phyloP scores from a whole-genome alignment of 768 basidiomycete genomes.

The Naganishia vaughanmartiniae region DNA sequence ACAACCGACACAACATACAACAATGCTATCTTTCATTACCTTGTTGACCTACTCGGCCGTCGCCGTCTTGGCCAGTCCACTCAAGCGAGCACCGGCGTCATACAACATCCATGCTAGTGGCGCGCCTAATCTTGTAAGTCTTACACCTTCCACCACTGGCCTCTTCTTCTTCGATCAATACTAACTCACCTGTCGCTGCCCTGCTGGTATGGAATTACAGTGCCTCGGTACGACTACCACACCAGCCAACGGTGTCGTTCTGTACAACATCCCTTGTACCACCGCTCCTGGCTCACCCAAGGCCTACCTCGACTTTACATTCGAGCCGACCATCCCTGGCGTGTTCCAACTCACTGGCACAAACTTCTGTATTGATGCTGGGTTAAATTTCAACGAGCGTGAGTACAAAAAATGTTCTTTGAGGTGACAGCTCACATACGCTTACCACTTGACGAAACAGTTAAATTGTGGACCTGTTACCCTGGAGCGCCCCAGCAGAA shows the following conservation, averaged over 20 bases:
- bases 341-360: slow-evolving; percentile 25
- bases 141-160: not conserved
- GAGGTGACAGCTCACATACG: no score
- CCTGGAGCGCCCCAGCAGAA: not conserved
- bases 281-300: not conserved
- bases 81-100: slow-evolving; percentile 5
- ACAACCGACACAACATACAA: no score
- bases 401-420: no score
- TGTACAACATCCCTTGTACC: slow-evolving; percentile 22
- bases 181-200: no score
- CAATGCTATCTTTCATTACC: not conserved
- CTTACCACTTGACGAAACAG: no score
- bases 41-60: not conserved
- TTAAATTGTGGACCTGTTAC: slow-evolving; percentile 29
- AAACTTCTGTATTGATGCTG: slow-evolving; percentile 36
- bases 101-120: slow-evolving; percentile 9
- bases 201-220: not conserved
- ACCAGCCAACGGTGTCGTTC: not conserved
- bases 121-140: not conserved
- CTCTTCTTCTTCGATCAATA: not conserved
- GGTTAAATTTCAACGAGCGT: slow-evolving; percentile 7
- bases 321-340: slow-evolving; percentile 4
- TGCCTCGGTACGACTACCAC: not conserved
- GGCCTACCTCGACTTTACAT: not conserved
- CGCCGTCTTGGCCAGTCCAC: not conserved